A percentile compares a stretch with the other conserved stretches of the same genome.
phyloP scores from a whole-genome alignment of 176 grass and related monocot species.

The Zea luxurians region DNA sequence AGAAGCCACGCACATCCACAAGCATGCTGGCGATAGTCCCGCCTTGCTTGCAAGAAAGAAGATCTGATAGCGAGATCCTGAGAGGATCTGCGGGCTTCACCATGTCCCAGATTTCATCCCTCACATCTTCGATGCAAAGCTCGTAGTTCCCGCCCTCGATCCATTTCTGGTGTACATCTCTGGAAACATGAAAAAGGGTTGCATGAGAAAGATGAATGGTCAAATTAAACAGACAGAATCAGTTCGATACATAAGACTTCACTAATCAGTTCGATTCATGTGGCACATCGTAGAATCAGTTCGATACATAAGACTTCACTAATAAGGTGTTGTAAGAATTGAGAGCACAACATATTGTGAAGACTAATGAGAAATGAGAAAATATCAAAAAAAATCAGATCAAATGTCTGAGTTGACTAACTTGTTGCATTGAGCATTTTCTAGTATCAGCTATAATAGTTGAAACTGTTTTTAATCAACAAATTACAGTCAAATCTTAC shows the following conservation, averaged over 20 bases:
- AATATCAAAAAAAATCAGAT: not conserved
- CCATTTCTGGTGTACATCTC: slow-evolving; percentile 99
- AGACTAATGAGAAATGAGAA: not conserved
- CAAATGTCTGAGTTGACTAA: not conserved
- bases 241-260: not conserved
- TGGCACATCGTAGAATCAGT: not conserved
- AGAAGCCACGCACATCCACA: slow-evolving; percentile 90
- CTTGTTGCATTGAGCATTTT: not conserved
- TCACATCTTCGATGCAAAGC: slow-evolving; percentile 95
- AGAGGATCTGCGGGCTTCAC: slow-evolving; percentile 85
- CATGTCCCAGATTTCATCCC: slow-evolving; percentile 99
- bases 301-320: not conserved
- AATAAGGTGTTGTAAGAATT: not conserved
- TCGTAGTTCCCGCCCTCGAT: slow-evolving; percentile 97
- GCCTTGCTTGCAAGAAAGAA: slow-evolving; percentile 93
- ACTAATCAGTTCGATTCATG: not conserved
- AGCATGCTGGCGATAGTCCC: slow-evolving; percentile 96
- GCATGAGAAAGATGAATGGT: no score
- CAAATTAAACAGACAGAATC: not conserved
- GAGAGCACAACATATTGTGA: not conserved
- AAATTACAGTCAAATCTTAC: not conserved
- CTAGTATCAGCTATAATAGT: not conserved
- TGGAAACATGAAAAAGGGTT: slow-evolving; percentile 31
- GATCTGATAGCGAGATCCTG: slow-evolving; percentile 67
- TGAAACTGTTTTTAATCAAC: not conserved